Base-by-base conservation (phyloP, 1,284 basidiomycete genomes). In the Sphaerobolus stellatus region DNA sequence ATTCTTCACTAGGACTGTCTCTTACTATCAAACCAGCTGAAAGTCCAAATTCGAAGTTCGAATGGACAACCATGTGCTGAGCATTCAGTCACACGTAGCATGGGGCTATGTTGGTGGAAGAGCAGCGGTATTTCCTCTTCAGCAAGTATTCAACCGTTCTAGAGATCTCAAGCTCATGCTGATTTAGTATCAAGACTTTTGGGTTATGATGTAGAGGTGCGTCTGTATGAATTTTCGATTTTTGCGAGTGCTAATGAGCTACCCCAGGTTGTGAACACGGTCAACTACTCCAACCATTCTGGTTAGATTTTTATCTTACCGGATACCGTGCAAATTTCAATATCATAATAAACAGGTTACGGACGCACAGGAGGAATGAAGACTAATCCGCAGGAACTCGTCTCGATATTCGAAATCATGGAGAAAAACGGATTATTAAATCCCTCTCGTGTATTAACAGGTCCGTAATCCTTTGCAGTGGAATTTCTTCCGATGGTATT, bases 71-170 rank as follows among this genome's bases (percentile, higher is more conserved):
- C 75, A 86, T 41, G 76, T 92, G n/a, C 71, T 92, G 30, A 89
- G 88, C 67, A 83, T 98, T 46, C 96, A 98, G 67, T 93, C 90
- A 1, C 96, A 99, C 65, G 96, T 98, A 56, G 85, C 90, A 2
- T 93, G 88, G 61, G 96, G 96, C 54, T 98, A 96, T 67, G 96
- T 97, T n/a, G 95, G 95, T 64, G 82, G 82, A 64, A 94, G 95
- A 79, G 92, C 95, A 2, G 96, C 96, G 0, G 89, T 93, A 0
- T 98, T 99, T 66, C 95, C 96, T 0, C 79, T 98, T 14, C 95
- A 98, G 71, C 28, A 29, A 53, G 52, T 53, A 25, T 14, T 31
- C 18, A 29, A 47, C 22, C 36, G 25, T 31, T 24, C 20, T n/a
- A 5, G 18, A n/a, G 14, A 25, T 25, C 20, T n/a, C 22, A 30